Evolutionary conservation across 2,329 filamentous ascomycete species (phyloP).

Genomic region (Trichoderma sp.): DNA sequence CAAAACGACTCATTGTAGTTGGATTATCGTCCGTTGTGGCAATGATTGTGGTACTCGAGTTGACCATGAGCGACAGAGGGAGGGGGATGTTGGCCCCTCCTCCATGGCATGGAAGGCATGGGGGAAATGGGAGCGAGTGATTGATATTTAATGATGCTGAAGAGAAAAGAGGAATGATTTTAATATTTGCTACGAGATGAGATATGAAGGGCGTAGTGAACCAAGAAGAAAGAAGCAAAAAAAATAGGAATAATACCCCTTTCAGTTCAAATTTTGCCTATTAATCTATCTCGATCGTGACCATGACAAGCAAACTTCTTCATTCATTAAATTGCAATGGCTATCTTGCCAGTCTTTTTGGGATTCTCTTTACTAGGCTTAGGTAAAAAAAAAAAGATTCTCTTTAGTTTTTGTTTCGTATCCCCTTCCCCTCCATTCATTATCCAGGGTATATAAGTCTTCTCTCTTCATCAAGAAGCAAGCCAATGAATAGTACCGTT

Average conservation of each 20-base stretch:
- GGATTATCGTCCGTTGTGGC: constrained; percentile 26
- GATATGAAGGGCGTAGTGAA: neutral
- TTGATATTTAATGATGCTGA: neutral
- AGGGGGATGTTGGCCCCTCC: neutral
- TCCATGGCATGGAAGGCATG: neutral
- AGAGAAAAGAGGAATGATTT: neutral
- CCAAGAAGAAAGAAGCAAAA: neutral
- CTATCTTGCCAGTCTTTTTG: neutral
- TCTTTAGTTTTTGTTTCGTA: neutral
- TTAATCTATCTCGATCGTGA: neutral
- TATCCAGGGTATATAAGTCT: constrained; percentile 7
- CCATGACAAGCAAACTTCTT: neutral
- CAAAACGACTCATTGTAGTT: constrained; percentile 18
- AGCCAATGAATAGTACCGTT: neutral
- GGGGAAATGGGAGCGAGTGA: neutral
- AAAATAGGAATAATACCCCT: neutral
- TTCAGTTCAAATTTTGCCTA: neutral
- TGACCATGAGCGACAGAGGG: constrained; percentile 6
- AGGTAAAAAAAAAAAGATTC: neutral
- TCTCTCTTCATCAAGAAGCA: neutral
- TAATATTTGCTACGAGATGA: neutral
- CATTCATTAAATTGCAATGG: neutral
- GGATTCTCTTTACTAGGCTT: neutral
- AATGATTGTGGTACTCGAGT: constrained; percentile 26
- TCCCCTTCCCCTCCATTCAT: neutral